Evolutionary conservation across 2,329 filamentous ascomycete genomes (phyloP), one percentile per base, ranked within the genome.

Genomic region (Epichloe glyceriae): DNA sequence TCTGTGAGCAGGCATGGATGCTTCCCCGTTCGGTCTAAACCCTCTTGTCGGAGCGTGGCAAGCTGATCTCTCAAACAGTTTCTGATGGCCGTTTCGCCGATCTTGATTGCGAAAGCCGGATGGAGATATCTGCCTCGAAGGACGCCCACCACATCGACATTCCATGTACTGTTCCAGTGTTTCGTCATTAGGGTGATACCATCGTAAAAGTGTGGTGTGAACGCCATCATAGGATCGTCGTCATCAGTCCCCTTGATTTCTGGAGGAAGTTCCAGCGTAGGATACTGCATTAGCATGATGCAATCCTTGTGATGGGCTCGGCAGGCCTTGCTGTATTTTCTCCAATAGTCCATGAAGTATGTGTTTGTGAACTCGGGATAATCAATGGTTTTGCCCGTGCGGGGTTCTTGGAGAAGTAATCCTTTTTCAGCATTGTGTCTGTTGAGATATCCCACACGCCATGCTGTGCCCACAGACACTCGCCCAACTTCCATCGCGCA

Each of bases 81-180:
- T 50, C 93, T 79, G 57, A 98, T 97, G 0, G 93, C 91, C 3
- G 83, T 86, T 70, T 97, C 91, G 46, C 93, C 93, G 45, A 98
- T 74, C 62, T 90, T 93, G 64, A 98, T 85, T 3, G 88, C 93
- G 62, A 98, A 91, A 0, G 88, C 88, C 12, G 93, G 93, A 20
- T 85, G 86, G 57, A 86, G 74, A 62, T 98, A 98, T 56, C 84
- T 85, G 12, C 93, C 93, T 44, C 93, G 84, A 42, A 98, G 73
- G 14, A 98, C 80, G 2, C 93, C 93, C 47, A 98, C 82, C 4
- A 98, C 88, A 64, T 98, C 93, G 7, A 98, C 86, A 58, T 98
- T 98, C 86, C 93, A 98, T 15, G 85, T 82, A 39, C 90, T 85
- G 63, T 97, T 98, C 93, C 93, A 98, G 66, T 95, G 95, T 70